Evolutionary conservation across 164 flowering plant genomes (phyloP).

Genomic region (Taxillus chinensis): DNA sequence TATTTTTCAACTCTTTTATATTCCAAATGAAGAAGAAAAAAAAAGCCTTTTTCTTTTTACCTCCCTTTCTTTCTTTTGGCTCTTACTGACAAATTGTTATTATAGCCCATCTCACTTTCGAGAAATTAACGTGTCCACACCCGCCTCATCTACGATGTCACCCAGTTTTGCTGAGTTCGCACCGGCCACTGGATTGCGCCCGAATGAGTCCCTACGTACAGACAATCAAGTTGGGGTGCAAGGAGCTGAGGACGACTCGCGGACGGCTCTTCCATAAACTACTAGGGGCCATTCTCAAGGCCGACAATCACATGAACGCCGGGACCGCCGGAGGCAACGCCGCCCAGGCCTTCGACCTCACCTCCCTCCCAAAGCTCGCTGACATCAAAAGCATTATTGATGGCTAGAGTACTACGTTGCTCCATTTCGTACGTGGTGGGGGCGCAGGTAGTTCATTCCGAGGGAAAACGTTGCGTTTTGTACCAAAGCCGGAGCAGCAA

Average conservation of each 20-base stretch:
- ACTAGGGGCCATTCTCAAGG: conserved; percentile 33
- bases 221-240: conserved; percentile 28
- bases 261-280: conserved; percentile 22
- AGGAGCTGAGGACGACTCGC: conserved; percentile 25
- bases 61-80: no score
- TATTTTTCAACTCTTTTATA: no score
- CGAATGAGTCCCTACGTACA: conserved; percentile 28
- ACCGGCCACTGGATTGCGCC: no score
- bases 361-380: conserved; percentile 30
- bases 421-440: conserved; percentile 39
- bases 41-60: no score
- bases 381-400: conserved; percentile 33
- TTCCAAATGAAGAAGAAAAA: no score
- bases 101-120: no score
- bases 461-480: conserved; percentile 26
- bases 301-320: conserved; percentile 37
- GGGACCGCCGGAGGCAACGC: conserved; percentile 37
- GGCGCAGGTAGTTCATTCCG: conserved; percentile 30
- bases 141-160: no score
- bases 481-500: conserved; percentile 12
- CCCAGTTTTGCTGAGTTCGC: no score
- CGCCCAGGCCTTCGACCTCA: conserved; percentile 36
- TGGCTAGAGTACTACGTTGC: conserved; percentile 34
- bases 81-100: no score
- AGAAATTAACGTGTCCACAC: no score